Conservation (phyloP, 1,139 yeast species). For the Eremothecium gossypii region DNA sequence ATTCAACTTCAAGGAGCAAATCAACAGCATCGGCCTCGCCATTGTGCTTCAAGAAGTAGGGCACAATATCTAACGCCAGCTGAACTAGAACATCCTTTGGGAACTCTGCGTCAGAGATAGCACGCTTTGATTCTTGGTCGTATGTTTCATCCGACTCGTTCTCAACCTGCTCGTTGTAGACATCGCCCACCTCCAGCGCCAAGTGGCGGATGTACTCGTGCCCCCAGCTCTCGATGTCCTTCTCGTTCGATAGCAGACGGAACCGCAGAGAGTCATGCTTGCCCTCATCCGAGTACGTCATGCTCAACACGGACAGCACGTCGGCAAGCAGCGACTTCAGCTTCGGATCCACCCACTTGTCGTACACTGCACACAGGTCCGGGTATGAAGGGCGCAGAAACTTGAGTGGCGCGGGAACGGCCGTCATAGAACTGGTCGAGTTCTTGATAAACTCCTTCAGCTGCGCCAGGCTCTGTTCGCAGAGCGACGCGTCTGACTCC, state of each 20-base stretch:
- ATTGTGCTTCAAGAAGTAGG: conserved; percentile 85
- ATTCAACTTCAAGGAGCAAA: conserved; percentile 77
- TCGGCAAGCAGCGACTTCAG: conserved; percentile 58
- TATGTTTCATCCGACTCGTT: conserved; percentile 34
- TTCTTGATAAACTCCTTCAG: conserved; percentile 77
- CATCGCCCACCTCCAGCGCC: conserved; percentile 89
- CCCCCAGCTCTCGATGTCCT: conserved; percentile 83
- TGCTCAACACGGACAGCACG: conserved; percentile 83
- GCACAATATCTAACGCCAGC: conserved; percentile 71
- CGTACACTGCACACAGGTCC: conserved; percentile 52
- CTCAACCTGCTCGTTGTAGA: conserved; percentile 59
- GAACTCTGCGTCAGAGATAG: conserved; percentile 16
- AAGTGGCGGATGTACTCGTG: conserved; percentile 95
- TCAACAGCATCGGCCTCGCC: conserved; percentile 99
- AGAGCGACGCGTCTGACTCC: conserved; percentile 42
- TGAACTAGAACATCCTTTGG: conserved; percentile 42
- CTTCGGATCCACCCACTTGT: conserved; percentile 46
- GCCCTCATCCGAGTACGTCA: conserved; percentile 87
- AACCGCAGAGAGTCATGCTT: conserved; percentile 73
- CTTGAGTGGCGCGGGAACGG: conserved; percentile 96
- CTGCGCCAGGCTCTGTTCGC: conserved; percentile 50
- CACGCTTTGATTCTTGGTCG: conserved; percentile 12
- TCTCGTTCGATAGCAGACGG: conserved; percentile 58
- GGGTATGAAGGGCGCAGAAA: conserved; percentile 85
- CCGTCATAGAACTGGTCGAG: conserved; percentile 97